These are phyloP conservation scores for Tephrocybe sp. DNA, from an alignment of 768 basidiomycete genomes.

Conservation along the genomic window DNA sequence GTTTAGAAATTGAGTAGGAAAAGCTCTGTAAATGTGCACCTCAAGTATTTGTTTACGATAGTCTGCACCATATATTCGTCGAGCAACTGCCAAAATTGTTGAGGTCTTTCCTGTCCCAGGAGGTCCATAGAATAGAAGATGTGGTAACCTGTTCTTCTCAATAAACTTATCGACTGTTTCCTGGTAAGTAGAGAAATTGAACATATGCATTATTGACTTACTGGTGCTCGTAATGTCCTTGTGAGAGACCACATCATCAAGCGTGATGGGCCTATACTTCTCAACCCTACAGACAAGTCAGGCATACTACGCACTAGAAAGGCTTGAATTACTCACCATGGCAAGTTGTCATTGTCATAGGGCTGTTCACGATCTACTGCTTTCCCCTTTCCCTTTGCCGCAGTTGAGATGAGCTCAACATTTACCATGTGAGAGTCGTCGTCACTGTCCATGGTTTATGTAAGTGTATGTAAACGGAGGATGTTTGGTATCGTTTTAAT, in stretches of 20 bases:
- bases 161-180: conserved; percentile 92
- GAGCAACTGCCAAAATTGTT: conserved; percentile 93
- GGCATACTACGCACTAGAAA: not conserved
- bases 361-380: conserved; percentile 42
- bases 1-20: not conserved
- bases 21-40: conserved; percentile 39
- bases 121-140: conserved; percentile 95
- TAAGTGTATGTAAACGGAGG: not conserved
- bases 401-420: conserved; percentile 33
- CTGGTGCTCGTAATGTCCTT: conserved; percentile 94
- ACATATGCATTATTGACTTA: conserved; percentile 37
- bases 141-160: conserved; percentile 89
- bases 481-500: not conserved
- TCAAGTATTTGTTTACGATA: conserved; percentile 94
- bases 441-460: conserved; percentile 53
- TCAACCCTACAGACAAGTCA: conserved; percentile 72
- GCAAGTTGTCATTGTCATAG: conserved; percentile 66
- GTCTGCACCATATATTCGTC: conserved; percentile 86
- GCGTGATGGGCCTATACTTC: conserved; percentile 89
- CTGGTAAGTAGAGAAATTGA: conserved; percentile 11
- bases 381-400: conserved; percentile 74
- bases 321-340: conserved; percentile 58
- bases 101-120: conserved; percentile 99
- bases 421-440: conserved; percentile 55
- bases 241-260: conserved; percentile 96